These are phyloP conservation scores for Xylaria digitata DNA, from an alignment of 2,329 filamentous ascomycete species.

Conservation along the genomic window DNA sequence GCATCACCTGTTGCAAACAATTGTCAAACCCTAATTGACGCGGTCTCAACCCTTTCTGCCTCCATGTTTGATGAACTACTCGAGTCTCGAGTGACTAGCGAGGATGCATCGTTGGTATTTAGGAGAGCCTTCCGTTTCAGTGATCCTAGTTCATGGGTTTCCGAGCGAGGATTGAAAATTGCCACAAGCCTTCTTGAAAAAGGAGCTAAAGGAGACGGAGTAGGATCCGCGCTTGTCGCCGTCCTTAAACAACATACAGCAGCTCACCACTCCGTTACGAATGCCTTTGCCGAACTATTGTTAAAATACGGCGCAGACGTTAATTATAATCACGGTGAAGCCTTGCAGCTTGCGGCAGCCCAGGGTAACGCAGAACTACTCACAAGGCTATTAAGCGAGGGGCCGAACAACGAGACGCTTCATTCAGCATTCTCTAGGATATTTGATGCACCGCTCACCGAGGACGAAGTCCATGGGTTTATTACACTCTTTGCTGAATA, in stretches of 20 bases:
- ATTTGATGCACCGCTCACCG: conserved; percentile 62
- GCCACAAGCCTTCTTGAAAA: conserved; percentile 62
- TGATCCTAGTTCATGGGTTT: conserved; percentile 59
- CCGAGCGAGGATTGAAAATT: conserved; percentile 58
- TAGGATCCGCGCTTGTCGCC: conserved; percentile 59
- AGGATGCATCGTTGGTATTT: conserved; percentile 61
- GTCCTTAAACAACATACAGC: conserved; percentile 58
- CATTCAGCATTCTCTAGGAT: conserved; percentile 67
- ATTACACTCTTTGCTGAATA: conserved; percentile 65
- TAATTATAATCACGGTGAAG: conserved; percentile 64
- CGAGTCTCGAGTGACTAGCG: conserved; percentile 53
- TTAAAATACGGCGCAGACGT: conserved; percentile 58
- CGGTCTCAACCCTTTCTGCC: conserved; percentile 54
- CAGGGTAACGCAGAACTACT: conserved; percentile 63
- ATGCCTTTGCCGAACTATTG: conserved; percentile 59
- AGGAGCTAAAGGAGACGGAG: conserved; percentile 59
- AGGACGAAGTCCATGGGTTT: conserved; percentile 63
- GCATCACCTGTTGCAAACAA: conserved; percentile 64
- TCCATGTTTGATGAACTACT: conserved; percentile 58
- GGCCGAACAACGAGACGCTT: conserved; percentile 62
- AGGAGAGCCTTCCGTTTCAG: conserved; percentile 57
- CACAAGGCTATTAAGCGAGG: conserved; percentile 60
- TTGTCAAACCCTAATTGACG: conserved; percentile 65
- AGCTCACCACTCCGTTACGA: conserved; percentile 55
- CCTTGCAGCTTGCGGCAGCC: conserved; percentile 65